A percentile compares a stretch with the other conserved stretches of the same genome.
Conservation (phyloP, 1,139 yeast species). For the Zygosaccharomyces pseudobailii region DNA sequence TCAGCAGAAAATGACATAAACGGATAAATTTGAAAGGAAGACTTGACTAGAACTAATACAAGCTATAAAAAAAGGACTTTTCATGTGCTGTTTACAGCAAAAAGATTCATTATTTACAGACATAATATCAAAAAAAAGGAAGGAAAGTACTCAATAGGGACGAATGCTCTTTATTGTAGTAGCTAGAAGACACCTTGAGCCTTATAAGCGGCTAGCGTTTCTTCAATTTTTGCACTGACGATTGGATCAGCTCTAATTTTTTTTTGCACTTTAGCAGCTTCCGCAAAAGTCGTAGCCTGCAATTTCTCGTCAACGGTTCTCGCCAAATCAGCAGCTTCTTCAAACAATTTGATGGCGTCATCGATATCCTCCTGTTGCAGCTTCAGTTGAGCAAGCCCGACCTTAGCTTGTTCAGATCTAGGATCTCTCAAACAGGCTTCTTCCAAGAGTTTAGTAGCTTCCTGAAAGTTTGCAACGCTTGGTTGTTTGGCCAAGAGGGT, state of each 20-base stretch:
- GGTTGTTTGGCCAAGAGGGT: slow-evolving; percentile 61
- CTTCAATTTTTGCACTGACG: slow-evolving; percentile 44
- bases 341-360: slow-evolving; percentile 77
- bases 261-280: slow-evolving; percentile 81
- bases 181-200: slow-evolving; percentile 24
- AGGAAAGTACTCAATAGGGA: background rate
- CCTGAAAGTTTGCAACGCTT: slow-evolving; percentile 46
- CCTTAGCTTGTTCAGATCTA: slow-evolving; percentile 80
- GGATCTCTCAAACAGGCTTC: slow-evolving; percentile 83
- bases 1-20: background rate
- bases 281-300: slow-evolving; percentile 89
- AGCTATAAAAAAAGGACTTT: background rate
- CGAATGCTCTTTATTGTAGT: background rate
- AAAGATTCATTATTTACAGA: slow-evolving; percentile 12
- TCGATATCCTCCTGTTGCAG: slow-evolving; percentile 77
- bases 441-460: slow-evolving; percentile 64
- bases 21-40: background rate
- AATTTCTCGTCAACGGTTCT: slow-evolving; percentile 83
- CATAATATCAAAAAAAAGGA: slow-evolving; percentile 5
- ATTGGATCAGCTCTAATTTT: slow-evolving; percentile 64
- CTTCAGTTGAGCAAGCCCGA: slow-evolving; percentile 85
- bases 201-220: slow-evolving; percentile 37
- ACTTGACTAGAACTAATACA: background rate
- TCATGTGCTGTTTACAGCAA: slow-evolving; percentile 2
- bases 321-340: slow-evolving; percentile 74